Base-by-base conservation (phyloP, 148 eudicot species). In the Cornus florida region DNA sequence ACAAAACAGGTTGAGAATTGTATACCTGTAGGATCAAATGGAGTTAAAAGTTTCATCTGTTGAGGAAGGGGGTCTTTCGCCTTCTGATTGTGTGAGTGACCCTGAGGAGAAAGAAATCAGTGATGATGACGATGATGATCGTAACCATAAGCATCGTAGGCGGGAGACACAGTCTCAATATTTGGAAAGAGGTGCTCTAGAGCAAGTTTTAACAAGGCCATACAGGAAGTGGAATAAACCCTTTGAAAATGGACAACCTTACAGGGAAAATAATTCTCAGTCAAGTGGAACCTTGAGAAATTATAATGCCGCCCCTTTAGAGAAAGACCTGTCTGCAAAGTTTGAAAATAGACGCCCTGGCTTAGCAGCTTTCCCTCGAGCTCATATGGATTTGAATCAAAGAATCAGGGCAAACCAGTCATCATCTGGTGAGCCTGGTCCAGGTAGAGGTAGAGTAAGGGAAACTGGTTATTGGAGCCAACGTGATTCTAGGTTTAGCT, bases 101-200 rank as follows among this genome's bases (percentile, higher is more conserved):
- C 92, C 91, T 62, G 99, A 95, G 73, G 99, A 95, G 81, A 91
- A 87, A 80, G 98, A 93, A 88, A 83, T 93, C 32, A 93, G 93
- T 86, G 99, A 95, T 77, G 94, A 95, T 73, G 98, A 95, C 48
- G 97, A 95, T 78, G 97, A 95, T 90, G 99, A 95, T 83, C 99
- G 99, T 75, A 95, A 95, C 79, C 98, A 95, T 82, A 95, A 95
- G 90, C 99, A 93, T 83, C 97, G 99, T 80, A 91, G 95, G 79
- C 80, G 89, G 81, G 99, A 92, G 10, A 84, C 90, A 31, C 82
- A 78, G 70, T 88, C 97, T 81, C 99, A 91, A 62, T 93, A 95
- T 67, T 23, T 73, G 76, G 99, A 92, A 78, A 85, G 88, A 75
- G 93, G 90, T 87, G 70, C 87, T 16, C 24, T 76, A 3, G 97